Evolutionary conservation across 2,329 filamentous ascomycete species (phyloP).

Genomic region (Calonectria pteridis): DNA sequence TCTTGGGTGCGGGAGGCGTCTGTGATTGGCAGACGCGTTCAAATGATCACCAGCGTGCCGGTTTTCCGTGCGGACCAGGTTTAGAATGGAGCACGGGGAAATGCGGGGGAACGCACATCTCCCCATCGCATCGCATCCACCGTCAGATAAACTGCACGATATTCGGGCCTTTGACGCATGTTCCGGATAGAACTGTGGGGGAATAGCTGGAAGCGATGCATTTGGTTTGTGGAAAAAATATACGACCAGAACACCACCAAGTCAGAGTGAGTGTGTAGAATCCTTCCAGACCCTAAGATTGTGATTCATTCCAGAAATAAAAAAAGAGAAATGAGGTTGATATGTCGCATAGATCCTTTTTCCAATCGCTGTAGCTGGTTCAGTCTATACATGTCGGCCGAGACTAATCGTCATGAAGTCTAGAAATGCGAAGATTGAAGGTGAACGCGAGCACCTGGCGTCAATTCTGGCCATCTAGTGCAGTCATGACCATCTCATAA

Average conservation of each 20-base stretch:
- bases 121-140: background rate
- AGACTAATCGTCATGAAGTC: background rate
- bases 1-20: background rate
- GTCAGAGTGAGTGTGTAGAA: background rate
- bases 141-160: background rate
- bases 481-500: background rate
- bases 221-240: background rate
- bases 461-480: background rate
- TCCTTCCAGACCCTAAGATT: background rate
- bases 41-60: background rate
- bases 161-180: background rate
- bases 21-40: background rate
- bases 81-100: background rate
- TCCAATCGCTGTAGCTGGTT: background rate
- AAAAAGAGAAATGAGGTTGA: no score
- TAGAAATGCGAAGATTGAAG: background rate
- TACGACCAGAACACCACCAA: background rate
- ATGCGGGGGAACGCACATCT: background rate
- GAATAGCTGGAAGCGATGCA: background rate
- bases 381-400: background rate
- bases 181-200: background rate
- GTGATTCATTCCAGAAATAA: no score
- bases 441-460: background rate
- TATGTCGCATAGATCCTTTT: no score
- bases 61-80: background rate